phyloP scores from a whole-genome alignment of 768 basidiomycete species.

The Tulasnella sp. region DNA sequence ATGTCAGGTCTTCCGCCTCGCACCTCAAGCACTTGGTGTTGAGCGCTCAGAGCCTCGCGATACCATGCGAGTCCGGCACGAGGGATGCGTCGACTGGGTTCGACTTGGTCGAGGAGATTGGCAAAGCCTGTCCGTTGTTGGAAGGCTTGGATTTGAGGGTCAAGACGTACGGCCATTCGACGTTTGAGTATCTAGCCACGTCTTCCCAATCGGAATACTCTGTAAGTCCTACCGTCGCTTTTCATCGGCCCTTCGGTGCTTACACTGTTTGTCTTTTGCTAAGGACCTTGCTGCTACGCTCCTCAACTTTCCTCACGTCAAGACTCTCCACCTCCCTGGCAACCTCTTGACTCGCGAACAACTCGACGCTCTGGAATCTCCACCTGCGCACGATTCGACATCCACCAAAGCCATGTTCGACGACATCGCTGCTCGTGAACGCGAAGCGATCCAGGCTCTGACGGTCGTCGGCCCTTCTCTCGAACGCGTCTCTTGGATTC shows the following conservation, averaged over 20 bases:
- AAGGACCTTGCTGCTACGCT: background rate
- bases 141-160: constrained; percentile 7
- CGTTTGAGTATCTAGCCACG: background rate
- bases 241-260: background rate
- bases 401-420: background rate
- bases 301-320: background rate
- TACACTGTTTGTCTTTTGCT: background rate
- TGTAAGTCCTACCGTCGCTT: background rate
- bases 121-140: background rate
- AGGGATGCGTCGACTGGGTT: background rate
- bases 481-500: background rate
- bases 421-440: background rate
- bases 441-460: background rate
- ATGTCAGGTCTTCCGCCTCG: background rate
- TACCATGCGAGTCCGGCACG: background rate
- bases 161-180: background rate
- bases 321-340: background rate
- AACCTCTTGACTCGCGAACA: background rate
- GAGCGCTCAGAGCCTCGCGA: background rate
- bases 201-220: background rate
- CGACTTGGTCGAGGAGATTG: background rate
- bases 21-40: background rate
- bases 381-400: background rate
- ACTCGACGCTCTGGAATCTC: background rate
- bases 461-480: background rate